Evolutionary conservation across 352 stramenopile genomes (phyloP).

Genomic region (Pelagophyceae sp.): DNA sequence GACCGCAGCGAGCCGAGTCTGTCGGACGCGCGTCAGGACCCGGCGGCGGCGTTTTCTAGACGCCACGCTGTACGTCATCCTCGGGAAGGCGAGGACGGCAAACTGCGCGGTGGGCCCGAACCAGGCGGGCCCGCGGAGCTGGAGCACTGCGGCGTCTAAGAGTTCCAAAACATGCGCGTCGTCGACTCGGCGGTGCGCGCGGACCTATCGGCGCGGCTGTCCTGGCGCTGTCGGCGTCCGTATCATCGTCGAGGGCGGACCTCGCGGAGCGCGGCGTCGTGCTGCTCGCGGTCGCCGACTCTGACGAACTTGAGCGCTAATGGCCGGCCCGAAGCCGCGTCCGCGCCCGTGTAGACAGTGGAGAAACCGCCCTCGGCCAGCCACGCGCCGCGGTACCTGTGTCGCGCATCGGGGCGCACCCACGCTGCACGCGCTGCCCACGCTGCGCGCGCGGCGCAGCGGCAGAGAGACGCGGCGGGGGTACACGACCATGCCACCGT

Average conservation of each 20-base stretch:
- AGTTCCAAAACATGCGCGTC: conserved; percentile 52
- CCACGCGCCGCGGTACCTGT: conserved; percentile 10
- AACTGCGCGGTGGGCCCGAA: conserved; percentile 40
- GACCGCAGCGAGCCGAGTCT: conserved; percentile 55
- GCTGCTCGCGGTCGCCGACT: conserved; percentile 48
- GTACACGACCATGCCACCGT: neutral
- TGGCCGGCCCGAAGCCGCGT: conserved; percentile 12
- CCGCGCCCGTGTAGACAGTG: conserved; percentile 50
- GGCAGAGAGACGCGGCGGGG: too few species aligned
- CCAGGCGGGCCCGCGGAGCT: too few species aligned
- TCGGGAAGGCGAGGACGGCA: conserved; percentile 8
- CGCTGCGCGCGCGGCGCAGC: too few species aligned
- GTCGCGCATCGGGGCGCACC: too few species aligned
- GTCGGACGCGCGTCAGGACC: too few species aligned
- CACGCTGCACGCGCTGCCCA: too few species aligned
- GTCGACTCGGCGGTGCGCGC: conserved; percentile 52
- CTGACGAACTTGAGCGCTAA: conserved; percentile 57
- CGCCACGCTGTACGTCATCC: too few species aligned
- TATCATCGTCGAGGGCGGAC: too few species aligned
- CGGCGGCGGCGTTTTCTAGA: too few species aligned
- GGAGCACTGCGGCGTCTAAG: conserved; percentile 27
- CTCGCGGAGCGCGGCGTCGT: conserved; percentile 55
- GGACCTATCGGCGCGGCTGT: conserved; percentile 60
- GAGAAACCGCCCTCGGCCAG: conserved; percentile 62
- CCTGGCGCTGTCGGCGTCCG: too few species aligned